phyloP scores from a whole-genome alignment of 176 grass and related monocot species.

The Pharus latifolius region DNA sequence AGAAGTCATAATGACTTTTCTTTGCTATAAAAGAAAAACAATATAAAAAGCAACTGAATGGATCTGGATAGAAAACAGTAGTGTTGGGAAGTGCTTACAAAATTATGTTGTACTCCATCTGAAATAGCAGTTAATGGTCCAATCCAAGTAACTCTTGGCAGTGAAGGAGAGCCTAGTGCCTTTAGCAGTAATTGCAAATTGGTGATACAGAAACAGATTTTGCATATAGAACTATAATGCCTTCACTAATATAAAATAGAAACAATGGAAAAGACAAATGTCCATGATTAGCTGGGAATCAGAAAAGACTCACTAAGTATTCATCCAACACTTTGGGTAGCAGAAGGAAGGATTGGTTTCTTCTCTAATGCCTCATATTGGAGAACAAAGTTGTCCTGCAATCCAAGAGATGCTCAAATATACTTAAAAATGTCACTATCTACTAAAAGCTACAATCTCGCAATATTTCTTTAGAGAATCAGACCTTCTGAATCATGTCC shows the following conservation, averaged over 20 bases:
- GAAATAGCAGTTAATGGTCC: background rate
- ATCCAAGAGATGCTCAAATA: background rate
- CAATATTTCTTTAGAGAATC: background rate
- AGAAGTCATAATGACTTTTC: no score
- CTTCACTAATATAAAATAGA: background rate
- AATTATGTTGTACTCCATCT: conserved; percentile 11
- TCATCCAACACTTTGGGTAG: conserved; percentile 45
- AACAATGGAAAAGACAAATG: background rate
- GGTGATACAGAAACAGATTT: background rate
- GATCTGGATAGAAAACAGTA: no score
- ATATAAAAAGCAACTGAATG: no score
- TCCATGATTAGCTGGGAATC: background rate
- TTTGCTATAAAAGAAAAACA: no score
- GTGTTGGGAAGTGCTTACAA: conserved; percentile 30
- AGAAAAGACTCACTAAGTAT: conserved; percentile 33
- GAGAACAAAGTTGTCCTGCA: conserved; percentile 74
- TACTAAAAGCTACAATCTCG: background rate
- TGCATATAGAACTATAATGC: background rate
- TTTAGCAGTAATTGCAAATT: conserved; percentile 6
- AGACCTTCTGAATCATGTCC: conserved; percentile 77
- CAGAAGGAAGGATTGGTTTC: conserved; percentile 45
- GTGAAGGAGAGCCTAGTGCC: background rate
- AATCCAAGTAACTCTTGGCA: background rate
- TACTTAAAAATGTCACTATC: background rate
- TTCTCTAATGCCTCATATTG: conserved; percentile 75